A percentile compares a stretch with the other conserved stretches of the same genome.
Conservation (phyloP, 371 early-diverging fungal genomes). For the Apophysomyces sp. region DNA sequence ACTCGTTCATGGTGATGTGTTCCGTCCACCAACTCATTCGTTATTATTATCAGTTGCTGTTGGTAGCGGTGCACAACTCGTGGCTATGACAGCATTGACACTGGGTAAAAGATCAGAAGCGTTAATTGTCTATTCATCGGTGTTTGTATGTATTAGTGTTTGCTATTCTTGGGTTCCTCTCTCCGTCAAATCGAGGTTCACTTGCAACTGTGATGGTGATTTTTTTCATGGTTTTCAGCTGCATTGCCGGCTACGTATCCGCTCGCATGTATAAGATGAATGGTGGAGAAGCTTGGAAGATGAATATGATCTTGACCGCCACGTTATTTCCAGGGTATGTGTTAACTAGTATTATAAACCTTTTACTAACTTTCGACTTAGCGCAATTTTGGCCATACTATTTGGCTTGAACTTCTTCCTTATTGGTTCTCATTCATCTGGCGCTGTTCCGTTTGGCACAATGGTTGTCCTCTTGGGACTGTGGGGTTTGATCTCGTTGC, state of each 20-base stretch:
- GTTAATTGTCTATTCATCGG: background rate
- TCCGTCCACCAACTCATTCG: conserved; percentile 78
- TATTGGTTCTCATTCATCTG: conserved; percentile 83
- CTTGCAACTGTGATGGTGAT: conserved; percentile 87
- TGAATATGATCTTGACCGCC: conserved; percentile 82
- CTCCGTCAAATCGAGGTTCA: conserved; percentile 93
- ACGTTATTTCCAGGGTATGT: conserved; percentile 81
- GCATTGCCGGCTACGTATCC: conserved; percentile 85
- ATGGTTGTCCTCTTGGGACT: conserved; percentile 81
- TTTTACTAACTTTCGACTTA: conserved; percentile 21
- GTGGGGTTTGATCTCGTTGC: conserved; percentile 89
- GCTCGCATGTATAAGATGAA: conserved; percentile 93
- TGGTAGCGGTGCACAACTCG: conserved; percentile 90
- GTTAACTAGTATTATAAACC: background rate
- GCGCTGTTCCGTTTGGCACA: conserved; percentile 92
- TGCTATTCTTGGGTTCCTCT: conserved; percentile 95
- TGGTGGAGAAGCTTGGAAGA: conserved; percentile 86
- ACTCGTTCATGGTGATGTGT: conserved; percentile 92
- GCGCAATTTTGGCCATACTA: conserved; percentile 66
- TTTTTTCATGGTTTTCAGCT: conserved; percentile 86
- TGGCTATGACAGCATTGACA: conserved; percentile 82
- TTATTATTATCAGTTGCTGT: conserved; percentile 85
- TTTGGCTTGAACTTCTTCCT: conserved; percentile 90
- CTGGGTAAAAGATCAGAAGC: conserved; percentile 30
- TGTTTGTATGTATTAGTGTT: conserved; percentile 59